These are phyloP conservation scores for Thalassiosira ordinaria DNA, from an alignment of 352 stramenopile species.

Conservation along the genomic window DNA sequence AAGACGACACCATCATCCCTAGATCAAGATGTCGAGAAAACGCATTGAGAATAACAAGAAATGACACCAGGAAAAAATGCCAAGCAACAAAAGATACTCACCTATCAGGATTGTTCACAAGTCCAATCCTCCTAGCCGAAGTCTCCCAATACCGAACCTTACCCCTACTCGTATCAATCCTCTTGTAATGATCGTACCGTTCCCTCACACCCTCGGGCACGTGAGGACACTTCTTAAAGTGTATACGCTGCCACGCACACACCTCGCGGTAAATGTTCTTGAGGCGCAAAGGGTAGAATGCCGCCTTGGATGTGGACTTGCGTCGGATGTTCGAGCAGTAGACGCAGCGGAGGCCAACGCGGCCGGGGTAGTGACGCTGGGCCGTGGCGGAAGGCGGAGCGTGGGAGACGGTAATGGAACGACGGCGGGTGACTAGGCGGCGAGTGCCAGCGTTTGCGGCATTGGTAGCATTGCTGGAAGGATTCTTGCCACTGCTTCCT, in stretches of 20 bases:
- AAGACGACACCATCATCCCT: slow-evolving; percentile 58
- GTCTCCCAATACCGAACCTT: slow-evolving; percentile 81
- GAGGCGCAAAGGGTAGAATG: slow-evolving; percentile 76
- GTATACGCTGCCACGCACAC: slow-evolving; percentile 78
- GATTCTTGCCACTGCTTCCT: neutral
- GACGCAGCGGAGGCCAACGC: slow-evolving; percentile 74
- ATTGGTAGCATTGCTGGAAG: neutral
- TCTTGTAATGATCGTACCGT: slow-evolving; percentile 61
- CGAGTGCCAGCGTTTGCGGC: neutral
- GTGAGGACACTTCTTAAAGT: slow-evolving; percentile 75
- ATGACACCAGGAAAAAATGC: neutral
- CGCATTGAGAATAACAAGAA: neutral
- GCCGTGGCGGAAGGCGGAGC: neutral
- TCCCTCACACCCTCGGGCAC: slow-evolving; percentile 58
- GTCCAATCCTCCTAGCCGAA: slow-evolving; percentile 71
- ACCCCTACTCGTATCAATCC: slow-evolving; percentile 68
- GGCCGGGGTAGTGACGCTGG: slow-evolving; percentile 54
- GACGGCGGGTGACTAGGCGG: slow-evolving; percentile 13
- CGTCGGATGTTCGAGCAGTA: slow-evolving; percentile 63
- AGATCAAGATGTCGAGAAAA: neutral
- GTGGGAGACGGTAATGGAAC: slow-evolving; percentile 15
- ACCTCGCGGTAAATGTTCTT: slow-evolving; percentile 78
- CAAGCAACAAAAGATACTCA: slow-evolving; percentile 12
- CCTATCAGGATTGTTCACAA: slow-evolving; percentile 64
- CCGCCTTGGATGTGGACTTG: slow-evolving; percentile 62